Base-by-base conservation (phyloP, 768 basidiomycete species). In the Clavaria fumosa region DNA sequence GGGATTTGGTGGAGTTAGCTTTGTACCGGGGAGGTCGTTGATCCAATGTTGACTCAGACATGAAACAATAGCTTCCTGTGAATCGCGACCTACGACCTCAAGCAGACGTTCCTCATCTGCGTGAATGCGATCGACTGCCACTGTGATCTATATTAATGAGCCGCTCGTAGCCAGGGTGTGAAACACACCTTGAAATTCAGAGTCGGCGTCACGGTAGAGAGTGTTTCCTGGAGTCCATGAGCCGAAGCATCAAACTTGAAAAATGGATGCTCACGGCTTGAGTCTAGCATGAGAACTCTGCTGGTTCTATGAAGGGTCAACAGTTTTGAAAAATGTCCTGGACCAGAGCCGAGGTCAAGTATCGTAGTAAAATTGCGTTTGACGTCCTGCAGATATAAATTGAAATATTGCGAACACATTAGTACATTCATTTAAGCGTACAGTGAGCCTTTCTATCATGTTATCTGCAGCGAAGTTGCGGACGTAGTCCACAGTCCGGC, bases 21-120 rank as follows among this genome's bases (percentile, higher is more conserved):
- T 48, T 66, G 19, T 22, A 85, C 91, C 89, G 43, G 90, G 93
- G 4, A 99, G 69, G 59, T 99, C 95, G 48, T 97, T 97, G 9
- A 95, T 74, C 95, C 95, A 99, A 45, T 99, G 95, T 30, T 97
- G 65, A 47, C 78, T 80, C 3, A 95, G 67, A 52, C 86, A 91
- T 9, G 88, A 91, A 18, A 95, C 76, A 32, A 96, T 72, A 12
- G 84, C 88, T 50, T 97, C 93, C 51, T 91, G 81, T 10, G 86
- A 84, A 43, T 80, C 69, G 2, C 63, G 73, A 4, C 67, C 62
- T 7, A 96, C 60, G 14, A 63, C 54, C 30, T 71, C 59, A 2
- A 91, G 64, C 1, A 96, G 57, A 22, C 69, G 63, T 53, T 96
- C 90, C 53, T 96, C 90, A 43, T 95, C 88, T 31, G 69, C 76